Percentiles rank a stretch among this genome's conserved stretches.
Evolutionary conservation across 2,329 filamentous ascomycete species (phyloP).

Genomic region (Penicillium occitanis): DNA sequence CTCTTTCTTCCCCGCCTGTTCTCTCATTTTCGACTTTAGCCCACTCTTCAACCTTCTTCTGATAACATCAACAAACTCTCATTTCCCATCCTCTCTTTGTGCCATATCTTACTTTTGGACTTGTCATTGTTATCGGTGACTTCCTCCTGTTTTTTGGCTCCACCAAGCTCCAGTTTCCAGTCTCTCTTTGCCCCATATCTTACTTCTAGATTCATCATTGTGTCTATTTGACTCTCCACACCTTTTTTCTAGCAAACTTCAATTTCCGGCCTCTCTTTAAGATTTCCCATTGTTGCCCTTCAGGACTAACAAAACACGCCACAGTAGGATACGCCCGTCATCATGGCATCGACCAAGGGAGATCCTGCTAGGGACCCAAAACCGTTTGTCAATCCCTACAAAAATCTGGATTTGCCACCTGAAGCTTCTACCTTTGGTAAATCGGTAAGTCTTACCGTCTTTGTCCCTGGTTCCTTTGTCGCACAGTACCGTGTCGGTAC

Average conservation of each 20-base stretch:
- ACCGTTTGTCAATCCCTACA: slow-evolving; percentile 14
- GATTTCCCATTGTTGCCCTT: not conserved
- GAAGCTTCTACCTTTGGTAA: slow-evolving; percentile 16
- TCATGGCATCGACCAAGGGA: slow-evolving; percentile 11
- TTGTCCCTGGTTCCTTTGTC: slow-evolving; percentile 2
- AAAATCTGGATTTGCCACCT: slow-evolving; percentile 20
- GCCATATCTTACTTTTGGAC: not conserved
- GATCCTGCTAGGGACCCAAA: slow-evolving; percentile 20
- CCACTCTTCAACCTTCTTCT: not conserved
- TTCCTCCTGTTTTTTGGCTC: not conserved
- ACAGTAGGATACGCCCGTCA: not conserved
- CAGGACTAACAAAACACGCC: not conserved
- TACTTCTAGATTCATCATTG: not conserved
- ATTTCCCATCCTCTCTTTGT: not conserved
- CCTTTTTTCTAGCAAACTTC: not conserved
- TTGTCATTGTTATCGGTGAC: not conserved
- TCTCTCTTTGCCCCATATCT: not conserved
- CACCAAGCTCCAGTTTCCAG: not conserved
- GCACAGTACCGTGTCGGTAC: not conserved
- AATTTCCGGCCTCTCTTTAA: not conserved
- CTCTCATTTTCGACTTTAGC: not conserved
- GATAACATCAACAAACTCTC: not conserved
- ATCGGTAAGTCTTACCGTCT: slow-evolving; percentile 8
- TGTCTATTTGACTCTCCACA: not conserved
- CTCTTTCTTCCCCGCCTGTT: not conserved